Base-by-base conservation (phyloP, 805 yeast genomes). In the Kazachstania bromeliacearum region DNA sequence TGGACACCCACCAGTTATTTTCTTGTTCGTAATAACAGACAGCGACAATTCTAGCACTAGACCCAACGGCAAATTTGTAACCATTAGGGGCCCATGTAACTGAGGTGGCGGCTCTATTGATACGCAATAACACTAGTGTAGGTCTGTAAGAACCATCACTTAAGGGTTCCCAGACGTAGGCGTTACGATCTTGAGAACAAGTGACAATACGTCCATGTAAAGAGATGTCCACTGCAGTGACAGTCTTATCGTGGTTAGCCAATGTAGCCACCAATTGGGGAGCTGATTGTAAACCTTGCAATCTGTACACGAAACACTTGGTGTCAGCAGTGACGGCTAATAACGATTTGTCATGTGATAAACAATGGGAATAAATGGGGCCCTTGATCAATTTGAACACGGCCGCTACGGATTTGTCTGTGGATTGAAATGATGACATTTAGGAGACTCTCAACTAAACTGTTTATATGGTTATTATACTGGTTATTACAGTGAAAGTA, bases 1-100 rank as follows among this genome's bases (percentile, higher is more conserved):
- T 89, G 10, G 97, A 85, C 35, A 92, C 88, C 99, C 99, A 92
- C 99, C 99, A 92, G 59, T 92, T 95, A 59, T 89, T 92, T 51
- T 87, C 96, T 43, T 71, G 82, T 63, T 92, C 98, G 58, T 82
- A 92, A 64, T 88, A 92, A 66, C 98, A 92, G 34, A 92, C 83
- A 7, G 97, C 96, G 60, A 92, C 79, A 44, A 83, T 81, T 41
- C 97, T 70, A 31, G 95, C 96, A 32, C 95, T 85, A 2, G 95
- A 83, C 1, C 96, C 98, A 33, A 89, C 97, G 1, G 98, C 98
- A 62, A 92, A 92, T 66, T 92, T 92, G 54, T 65, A 66, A n/a
- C 96, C 97, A 48, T 73, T 75, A 15, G 97, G 96, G 7, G 95
- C 82, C 99, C 99, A 92, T 48, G 77, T 73, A 35, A 87, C 95